These are phyloP conservation scores for Coemansia sp. DNA, from an alignment of 192 early-diverging fungal species.

Conservation along the genomic window DNA sequence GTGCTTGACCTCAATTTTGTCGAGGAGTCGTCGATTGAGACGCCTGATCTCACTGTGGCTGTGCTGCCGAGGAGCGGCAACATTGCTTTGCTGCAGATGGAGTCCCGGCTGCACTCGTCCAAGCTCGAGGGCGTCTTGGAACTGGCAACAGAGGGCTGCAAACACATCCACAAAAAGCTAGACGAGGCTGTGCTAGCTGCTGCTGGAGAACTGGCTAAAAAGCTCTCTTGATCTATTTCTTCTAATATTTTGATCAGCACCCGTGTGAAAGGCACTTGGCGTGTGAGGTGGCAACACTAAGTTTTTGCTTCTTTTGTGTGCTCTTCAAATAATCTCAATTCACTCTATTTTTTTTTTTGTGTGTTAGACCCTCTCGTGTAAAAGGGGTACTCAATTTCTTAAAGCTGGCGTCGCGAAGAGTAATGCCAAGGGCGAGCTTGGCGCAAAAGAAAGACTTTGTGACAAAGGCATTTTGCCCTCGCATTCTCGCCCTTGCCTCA, in stretches of 20 bases:
- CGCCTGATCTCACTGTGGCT: slow-evolving; percentile 87
- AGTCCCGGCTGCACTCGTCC: slow-evolving; percentile 85
- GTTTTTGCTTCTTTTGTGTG: not conserved
- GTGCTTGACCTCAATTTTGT: slow-evolving; percentile 79
- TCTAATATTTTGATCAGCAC: not conserved
- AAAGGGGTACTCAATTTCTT: not conserved
- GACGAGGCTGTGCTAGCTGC: slow-evolving; percentile 55
- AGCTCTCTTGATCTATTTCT: slow-evolving; percentile 26
- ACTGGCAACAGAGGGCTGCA: slow-evolving; percentile 55
- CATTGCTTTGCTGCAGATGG: slow-evolving; percentile 84
- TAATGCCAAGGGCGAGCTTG: slow-evolving; percentile 40
- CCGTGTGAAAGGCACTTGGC: not conserved
- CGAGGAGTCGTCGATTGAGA: slow-evolving; percentile 83
- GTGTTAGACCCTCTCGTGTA: not conserved
- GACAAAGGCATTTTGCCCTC: slow-evolving; percentile 53
- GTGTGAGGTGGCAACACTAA: not conserved
- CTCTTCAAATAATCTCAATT: slow-evolving; percentile 2
- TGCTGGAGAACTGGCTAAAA: slow-evolving; percentile 45
- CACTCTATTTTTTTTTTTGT: not conserved
- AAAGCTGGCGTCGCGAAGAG: slow-evolving; percentile 52
- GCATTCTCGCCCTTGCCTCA: slow-evolving; percentile 45
- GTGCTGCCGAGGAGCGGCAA: slow-evolving; percentile 81
- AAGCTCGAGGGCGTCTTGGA: slow-evolving; percentile 55
- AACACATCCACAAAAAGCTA: slow-evolving; percentile 54
- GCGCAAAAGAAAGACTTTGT: slow-evolving; percentile 54